Base-by-base conservation (phyloP, 2,329 filamentous ascomycete species). In the Arthrobotrys musiformis region DNA sequence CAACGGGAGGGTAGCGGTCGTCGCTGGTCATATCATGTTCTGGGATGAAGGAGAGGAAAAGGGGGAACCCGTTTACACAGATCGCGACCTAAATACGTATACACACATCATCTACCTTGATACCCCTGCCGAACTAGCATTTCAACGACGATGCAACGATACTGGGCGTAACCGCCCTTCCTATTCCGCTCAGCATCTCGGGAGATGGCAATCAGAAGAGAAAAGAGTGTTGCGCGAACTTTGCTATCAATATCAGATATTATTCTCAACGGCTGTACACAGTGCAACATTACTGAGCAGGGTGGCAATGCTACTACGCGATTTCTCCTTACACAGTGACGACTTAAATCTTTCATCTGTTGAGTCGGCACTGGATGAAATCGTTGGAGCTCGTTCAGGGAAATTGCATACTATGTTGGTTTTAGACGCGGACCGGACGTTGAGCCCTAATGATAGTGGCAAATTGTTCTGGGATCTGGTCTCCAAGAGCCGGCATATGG, bases 91-190 rank as follows among this genome's bases (percentile, higher is more conserved):
- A 2, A 48, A 83, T 0, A 84, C 81, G 0, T 90, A 85, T 80
- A 89, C 87, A 0, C 88, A 90, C 79, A 87, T 91, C 13, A 48
- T 91, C 11, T 90, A 90, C 79, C 79, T 90, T 28, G 81, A 87
- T 48, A 79, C 85, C 0, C 79, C 83, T 1, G 78, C 83, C 0
- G 79, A 84, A 0, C 24, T 81, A 0, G 81, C 90, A 15, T 74
- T 75, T 0, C 62, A 84, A 46, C 85, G 83, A 17, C 83, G 84
- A n/a, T 37, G 30, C 0, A 61, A 81, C 0, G 87, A 90, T 78
- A 79, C 19, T 0, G 30, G 69, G 13, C 84, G 84, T 74, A 42
- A 8, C 5, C 86, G 87, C 0, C 79, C 82, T 1, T 1, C 17
- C 2, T 28, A 79, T 9, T 84, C 85, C 0, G 42, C 81, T 0